Percentiles rank a stretch among this genome's conserved stretches.
Conservation (phyloP, 495 filamentous ascomycete species). For the Xylaria bambusicola region DNA sequence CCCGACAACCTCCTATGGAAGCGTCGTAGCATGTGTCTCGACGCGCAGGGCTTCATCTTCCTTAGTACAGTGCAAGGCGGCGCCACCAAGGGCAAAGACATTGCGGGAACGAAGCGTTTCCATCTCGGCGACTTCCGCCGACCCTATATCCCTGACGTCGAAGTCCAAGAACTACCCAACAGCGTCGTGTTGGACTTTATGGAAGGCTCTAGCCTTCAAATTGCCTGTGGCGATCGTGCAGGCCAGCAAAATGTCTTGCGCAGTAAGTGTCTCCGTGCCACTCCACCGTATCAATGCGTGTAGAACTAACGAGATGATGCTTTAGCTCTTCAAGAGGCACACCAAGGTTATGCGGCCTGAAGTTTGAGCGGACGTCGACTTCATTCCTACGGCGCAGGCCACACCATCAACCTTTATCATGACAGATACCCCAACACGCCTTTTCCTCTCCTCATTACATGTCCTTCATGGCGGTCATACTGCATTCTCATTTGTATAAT, state of each 20-base stretch:
- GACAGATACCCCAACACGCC: slow-evolving; percentile 34
- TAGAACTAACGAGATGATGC: slow-evolving; percentile 19
- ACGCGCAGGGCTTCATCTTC: slow-evolving; percentile 74
- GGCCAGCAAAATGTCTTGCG: slow-evolving; percentile 69
- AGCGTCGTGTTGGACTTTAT: slow-evolving; percentile 82
- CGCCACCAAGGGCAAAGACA: slow-evolving; percentile 36
- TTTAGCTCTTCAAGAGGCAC: slow-evolving; percentile 51
- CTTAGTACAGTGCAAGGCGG: slow-evolving; percentile 58
- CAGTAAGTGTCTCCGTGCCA: slow-evolving; percentile 53
- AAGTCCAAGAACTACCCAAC: slow-evolving; percentile 84
- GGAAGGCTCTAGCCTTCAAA: slow-evolving; percentile 80
- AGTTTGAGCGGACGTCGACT: slow-evolving; percentile 28
- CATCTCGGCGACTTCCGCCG: slow-evolving; percentile 77
- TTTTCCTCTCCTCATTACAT: slow-evolving; percentile 18
- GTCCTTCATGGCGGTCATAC: slow-evolving; percentile 23
- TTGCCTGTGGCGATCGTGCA: slow-evolving; percentile 77
- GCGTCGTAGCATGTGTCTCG: slow-evolving; percentile 76
- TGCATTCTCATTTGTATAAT: slow-evolving; percentile 34
- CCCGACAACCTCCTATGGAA: slow-evolving; percentile 93
- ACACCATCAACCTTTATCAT: slow-evolving; percentile 23
- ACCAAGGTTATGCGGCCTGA: slow-evolving; percentile 42
- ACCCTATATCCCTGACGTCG: slow-evolving; percentile 81
- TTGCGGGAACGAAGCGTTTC: slow-evolving; percentile 64
- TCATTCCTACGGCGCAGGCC: slow-evolving; percentile 3
- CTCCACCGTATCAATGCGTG: neutral